Conservation (phyloP, 768 basidiomycete species). For the Leucocoprinus birnbaumii region DNA sequence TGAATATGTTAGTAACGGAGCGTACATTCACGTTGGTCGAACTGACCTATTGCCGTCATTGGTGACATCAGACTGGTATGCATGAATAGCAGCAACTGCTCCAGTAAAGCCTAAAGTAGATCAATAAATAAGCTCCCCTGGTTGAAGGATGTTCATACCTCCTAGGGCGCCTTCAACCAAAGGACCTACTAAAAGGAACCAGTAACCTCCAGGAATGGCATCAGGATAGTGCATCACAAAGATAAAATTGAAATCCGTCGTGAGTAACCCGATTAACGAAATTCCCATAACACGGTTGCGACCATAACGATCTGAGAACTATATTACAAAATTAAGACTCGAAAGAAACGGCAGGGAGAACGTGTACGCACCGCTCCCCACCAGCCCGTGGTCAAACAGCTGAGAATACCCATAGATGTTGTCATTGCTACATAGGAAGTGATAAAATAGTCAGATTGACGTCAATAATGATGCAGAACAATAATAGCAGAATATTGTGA, state of each 20-base stretch:
- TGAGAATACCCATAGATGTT: conserved; percentile 65
- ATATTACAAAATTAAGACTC: conserved; percentile 12
- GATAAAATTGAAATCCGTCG: conserved; percentile 66
- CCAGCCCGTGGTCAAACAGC: conserved; percentile 78
- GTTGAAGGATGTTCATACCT: conserved; percentile 42
- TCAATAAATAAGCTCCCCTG: background rate
- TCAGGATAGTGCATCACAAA: conserved; percentile 57
- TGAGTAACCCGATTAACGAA: conserved; percentile 55
- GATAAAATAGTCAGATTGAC: background rate
- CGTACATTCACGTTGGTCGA: background rate
- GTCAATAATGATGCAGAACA: conserved; percentile 8
- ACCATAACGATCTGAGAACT: conserved; percentile 80
- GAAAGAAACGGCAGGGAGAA: background rate
- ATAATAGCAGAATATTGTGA: background rate
- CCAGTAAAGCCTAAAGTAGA: conserved; percentile 44
- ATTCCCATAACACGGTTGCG: conserved; percentile 63
- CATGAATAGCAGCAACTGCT: conserved; percentile 50
- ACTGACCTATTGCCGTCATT: conserved; percentile 48
- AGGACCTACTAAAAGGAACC: conserved; percentile 69
- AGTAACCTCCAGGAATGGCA: conserved; percentile 75
- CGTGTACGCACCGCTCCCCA: conserved; percentile 71
- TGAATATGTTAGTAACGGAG: background rate
- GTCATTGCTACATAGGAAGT: conserved; percentile 47
- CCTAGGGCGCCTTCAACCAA: conserved; percentile 69
- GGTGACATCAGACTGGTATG: conserved; percentile 70